Evolutionary conservation across 257 asterid genomes (phyloP), one percentile per base, ranked within the genome.

Genomic region (Petunia secreta): DNA sequence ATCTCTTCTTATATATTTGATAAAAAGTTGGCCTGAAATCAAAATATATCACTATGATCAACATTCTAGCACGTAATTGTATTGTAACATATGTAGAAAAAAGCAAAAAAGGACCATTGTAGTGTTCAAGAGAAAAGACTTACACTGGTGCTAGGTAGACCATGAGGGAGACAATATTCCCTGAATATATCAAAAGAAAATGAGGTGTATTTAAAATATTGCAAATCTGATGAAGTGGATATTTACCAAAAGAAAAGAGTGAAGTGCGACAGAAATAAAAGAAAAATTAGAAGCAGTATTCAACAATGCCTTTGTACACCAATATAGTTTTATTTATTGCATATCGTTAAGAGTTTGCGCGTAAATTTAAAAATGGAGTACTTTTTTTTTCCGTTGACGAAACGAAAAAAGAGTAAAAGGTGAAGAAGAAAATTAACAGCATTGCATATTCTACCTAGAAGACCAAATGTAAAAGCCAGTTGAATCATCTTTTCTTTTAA

Each of bases 91-190:
- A 25, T 25, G 25, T 25, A 6, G 1, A 25, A 25, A 40, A 13
- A 6, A 5, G 11, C n/a, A 3, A 34, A 60, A 16, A 13, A 1
- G 34, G n/a, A 25, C 25, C 25, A 25, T 15, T 15, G 62, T 62
- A 50, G 25, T 25, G 25, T 25, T 50, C 6, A 14, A 15, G 63
- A 34, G 11, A 63, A 34, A 8, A 36, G 48, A 75, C 91, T 89
- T 78, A 90, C 97, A 90, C 69, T 53, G 97, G 94, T 74, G 97
- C 86, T 3, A 91, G 92, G 84, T 79, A 90, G 63, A 91, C 97
- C 92, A 87, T 76, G 88, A 90, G 89, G 14, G 97, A 91, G 68
- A 91, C 88, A 15, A 89, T 74, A 77, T 89, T 90, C 34, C 97
- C 97, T 91, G 87, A 46, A 85, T 25, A 25, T 25, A 43, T 16